These are phyloP conservation scores for Tolypocladium pustulatum DNA, from an alignment of 2,329 filamentous ascomycete genomes.

Conservation along the genomic window DNA sequence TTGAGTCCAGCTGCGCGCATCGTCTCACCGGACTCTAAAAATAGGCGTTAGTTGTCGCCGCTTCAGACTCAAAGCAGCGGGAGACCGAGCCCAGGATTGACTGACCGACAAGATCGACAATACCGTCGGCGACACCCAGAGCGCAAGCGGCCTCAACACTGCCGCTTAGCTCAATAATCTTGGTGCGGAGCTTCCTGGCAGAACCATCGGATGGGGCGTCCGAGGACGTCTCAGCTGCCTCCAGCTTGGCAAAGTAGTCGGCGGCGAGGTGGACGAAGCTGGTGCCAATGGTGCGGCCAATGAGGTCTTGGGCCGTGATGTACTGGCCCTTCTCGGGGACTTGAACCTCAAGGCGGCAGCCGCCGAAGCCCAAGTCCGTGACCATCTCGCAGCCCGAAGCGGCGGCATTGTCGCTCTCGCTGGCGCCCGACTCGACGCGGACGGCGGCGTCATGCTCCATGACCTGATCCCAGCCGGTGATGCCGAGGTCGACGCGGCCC, in stretches of 20 bases:
- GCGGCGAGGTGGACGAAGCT: conserved; percentile 83
- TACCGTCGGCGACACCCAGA: conserved; percentile 88
- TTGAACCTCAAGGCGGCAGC: conserved; percentile 92
- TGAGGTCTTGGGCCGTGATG: conserved; percentile 58
- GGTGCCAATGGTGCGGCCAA: conserved; percentile 89
- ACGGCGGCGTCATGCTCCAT: conserved; percentile 72
- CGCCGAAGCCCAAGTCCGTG: conserved; percentile 82
- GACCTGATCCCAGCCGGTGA: conserved; percentile 89
- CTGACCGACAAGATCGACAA: conserved; percentile 92
- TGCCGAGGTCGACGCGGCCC: conserved; percentile 85
- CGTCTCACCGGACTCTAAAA: conserved; percentile 85
- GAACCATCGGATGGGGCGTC: conserved; percentile 24
- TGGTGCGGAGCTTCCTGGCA: conserved; percentile 57
- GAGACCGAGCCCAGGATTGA: conserved; percentile 10
- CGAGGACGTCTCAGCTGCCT: conserved; percentile 36
- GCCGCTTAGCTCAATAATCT: conserved; percentile 87
- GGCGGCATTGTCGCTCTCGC: conserved; percentile 36
- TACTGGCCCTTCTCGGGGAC: conserved; percentile 78
- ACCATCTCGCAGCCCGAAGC: conserved; percentile 68
- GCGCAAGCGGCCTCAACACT: conserved; percentile 97
- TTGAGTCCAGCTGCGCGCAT: conserved; percentile 94
- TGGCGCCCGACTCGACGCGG: conserved; percentile 34
- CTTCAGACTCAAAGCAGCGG: not conserved
- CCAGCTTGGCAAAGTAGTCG: conserved; percentile 74
- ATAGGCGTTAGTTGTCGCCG: conserved; percentile 6